A percentile compares a stretch with the other conserved stretches of the same genome.
phyloP scores from a whole-genome alignment of 495 filamentous ascomycete species.

The Trichoderma gamsii region DNA sequence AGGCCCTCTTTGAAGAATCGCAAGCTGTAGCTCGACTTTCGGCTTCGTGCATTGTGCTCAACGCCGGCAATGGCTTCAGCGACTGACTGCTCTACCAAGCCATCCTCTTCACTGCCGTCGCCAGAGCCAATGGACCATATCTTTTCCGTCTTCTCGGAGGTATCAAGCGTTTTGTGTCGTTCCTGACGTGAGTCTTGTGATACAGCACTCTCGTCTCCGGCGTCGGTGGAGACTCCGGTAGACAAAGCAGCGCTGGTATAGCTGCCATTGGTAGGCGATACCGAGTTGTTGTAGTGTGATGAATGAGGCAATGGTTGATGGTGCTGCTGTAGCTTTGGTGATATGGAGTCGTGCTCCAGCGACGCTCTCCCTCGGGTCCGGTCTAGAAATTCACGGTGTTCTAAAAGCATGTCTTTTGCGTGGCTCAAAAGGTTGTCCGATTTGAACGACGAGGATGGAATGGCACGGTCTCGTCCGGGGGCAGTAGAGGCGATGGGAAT shows the following conservation, averaged over 20 bases:
- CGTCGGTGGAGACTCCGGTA: neutral
- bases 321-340: conserved; percentile 18
- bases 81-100: conserved; percentile 74
- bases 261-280: conserved; percentile 21
- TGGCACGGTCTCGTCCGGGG: conserved; percentile 10
- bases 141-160: conserved; percentile 48
- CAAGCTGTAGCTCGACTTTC: conserved; percentile 89
- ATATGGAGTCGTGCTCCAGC: conserved; percentile 32
- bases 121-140: conserved; percentile 50
- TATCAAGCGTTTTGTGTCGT: conserved; percentile 34
- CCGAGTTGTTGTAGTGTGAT: conserved; percentile 16
- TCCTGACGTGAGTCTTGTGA: conserved; percentile 30
- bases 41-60: conserved; percentile 76
- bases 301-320: conserved; percentile 18
- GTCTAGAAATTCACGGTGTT: conserved; percentile 32
- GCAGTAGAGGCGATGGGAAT: neutral
- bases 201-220: neutral
- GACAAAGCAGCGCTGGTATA: conserved; percentile 19
- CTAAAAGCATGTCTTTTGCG: conserved; percentile 33
- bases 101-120: conserved; percentile 37
- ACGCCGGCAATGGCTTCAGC: conserved; percentile 69
- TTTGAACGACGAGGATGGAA: conserved; percentile 21
- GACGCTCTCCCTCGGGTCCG: conserved; percentile 30
- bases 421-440: conserved; percentile 27
- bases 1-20: conserved; percentile 89